Evolutionary conservation across 345 rosid genomes (phyloP), one percentile per base, ranked within the genome.

Genomic region (Aquilaria malaccensis): DNA sequence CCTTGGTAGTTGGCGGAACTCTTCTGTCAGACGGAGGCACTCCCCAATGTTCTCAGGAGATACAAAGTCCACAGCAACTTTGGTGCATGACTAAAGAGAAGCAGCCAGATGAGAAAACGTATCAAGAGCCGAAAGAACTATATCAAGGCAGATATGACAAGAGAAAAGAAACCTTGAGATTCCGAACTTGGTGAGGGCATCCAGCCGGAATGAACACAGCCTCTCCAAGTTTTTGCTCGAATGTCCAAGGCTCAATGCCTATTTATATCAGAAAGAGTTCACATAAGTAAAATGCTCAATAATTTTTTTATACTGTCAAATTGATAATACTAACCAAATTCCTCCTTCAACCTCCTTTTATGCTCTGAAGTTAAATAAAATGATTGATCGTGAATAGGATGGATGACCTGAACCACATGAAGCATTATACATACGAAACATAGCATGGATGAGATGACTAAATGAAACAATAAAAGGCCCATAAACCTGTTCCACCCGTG

Each of bases 111-210:
- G 56, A 65, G 41, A 66, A 33, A 31, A 47, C 13, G 7, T 33
- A 62, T 30, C 14, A 60, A 43, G 22, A 32, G 55, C 65, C 4
- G 13, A 46, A 56, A 55, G 33, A 47, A 59, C 14, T 14, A 63
- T 9, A 14, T 55, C 4, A 55, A 11, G 47, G 30, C 59, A 60
- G 48, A 33, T 32, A 41, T 13, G 14, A 22, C 45, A 12, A 55
- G 53, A 45, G 45, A 33, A 22, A 22, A 37, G 43, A 55, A 70
- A 87, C 98, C 97, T 80, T 86, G 48, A 90, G 85, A 72, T 94
- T 94, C 61, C 99, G 82, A 49, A 94, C 99, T 83, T 94, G 99
- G 73, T 94, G 99, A 3, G 97, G 97, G 67, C 98, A 93, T 49
- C 98, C 98, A 1, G 96, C 96, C 0, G 98, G 98, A 63, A 93